A percentile compares a stretch with the other conserved stretches of the same genome.
Evolutionary conservation across 495 filamentous ascomycete genomes (phyloP).

Genomic region (Chlorociboria aeruginascens): DNA sequence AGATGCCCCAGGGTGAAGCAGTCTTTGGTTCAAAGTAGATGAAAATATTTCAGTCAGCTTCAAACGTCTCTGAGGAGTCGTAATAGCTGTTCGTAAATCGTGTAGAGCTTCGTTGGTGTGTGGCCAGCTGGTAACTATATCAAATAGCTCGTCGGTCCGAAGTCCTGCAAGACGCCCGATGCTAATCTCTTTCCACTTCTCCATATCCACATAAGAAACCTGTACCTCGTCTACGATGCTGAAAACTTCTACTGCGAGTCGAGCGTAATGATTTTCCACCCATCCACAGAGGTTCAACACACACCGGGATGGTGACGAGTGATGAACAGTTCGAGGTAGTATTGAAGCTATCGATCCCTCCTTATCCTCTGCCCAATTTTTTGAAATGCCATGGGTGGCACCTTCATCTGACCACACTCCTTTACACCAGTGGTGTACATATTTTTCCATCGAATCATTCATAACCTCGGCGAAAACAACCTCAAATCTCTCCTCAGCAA

Average conservation of each 20-base stretch:
- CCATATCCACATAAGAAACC: slow-evolving; percentile 48
- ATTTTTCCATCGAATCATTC: slow-evolving; percentile 54
- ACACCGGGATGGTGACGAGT: slow-evolving; percentile 34
- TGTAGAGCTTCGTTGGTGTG: slow-evolving; percentile 68
- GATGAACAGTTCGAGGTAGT: slow-evolving; percentile 10
- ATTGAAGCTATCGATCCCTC: background rate
- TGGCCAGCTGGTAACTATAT: slow-evolving; percentile 81
- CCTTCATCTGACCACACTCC: slow-evolving; percentile 35
- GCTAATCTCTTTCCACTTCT: slow-evolving; percentile 73
- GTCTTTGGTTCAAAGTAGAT: slow-evolving; percentile 48
- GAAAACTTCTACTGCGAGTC: slow-evolving; percentile 52
- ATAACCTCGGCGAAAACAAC: slow-evolving; percentile 66
- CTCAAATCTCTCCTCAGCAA: slow-evolving; percentile 65
- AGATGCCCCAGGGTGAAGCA: slow-evolving; percentile 80
- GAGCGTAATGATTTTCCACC: slow-evolving; percentile 60
- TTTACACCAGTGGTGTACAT: slow-evolving; percentile 30
- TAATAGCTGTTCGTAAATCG: slow-evolving; percentile 48
- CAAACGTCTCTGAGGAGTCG: slow-evolving; percentile 38
- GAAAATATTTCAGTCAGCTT: slow-evolving; percentile 65
- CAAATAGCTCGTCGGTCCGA: slow-evolving; percentile 73
- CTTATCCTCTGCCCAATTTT: background rate
- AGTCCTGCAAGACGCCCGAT: slow-evolving; percentile 66
- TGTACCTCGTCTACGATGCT: slow-evolving; percentile 24
- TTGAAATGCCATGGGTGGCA: background rate
- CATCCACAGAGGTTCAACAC: slow-evolving; percentile 49